A percentile compares a stretch with the other conserved stretches of the same genome.
Evolutionary conservation across 202 grass and related monocot species (phyloP).

Genomic region (Thinopyrum obtusiflorum): DNA sequence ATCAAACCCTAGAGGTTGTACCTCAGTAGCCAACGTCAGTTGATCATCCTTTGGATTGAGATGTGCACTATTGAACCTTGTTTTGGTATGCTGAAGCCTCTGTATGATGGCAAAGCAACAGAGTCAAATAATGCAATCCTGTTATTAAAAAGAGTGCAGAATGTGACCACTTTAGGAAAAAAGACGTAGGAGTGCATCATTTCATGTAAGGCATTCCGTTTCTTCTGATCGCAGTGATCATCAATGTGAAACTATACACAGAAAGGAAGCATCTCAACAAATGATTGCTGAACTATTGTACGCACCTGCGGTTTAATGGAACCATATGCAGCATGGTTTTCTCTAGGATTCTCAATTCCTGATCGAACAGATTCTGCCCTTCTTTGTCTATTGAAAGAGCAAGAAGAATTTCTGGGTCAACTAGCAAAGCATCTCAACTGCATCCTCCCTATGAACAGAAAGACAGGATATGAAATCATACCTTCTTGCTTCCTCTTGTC

Average conservation of each 20-base stretch:
- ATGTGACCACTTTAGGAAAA: not conserved
- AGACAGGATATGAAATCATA: slow-evolving; percentile 26
- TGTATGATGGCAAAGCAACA: not conserved
- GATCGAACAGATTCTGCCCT: slow-evolving; percentile 44
- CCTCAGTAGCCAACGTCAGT: slow-evolving; percentile 16
- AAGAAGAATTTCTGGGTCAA: not conserved
- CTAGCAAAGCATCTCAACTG: not conserved
- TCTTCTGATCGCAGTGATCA: not conserved
- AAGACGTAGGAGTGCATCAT: not conserved
- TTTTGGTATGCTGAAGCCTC: slow-evolving; percentile 34
- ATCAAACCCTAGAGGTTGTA: slow-evolving; percentile 36
- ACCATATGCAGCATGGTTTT: slow-evolving; percentile 16
- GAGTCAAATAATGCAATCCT: not conserved
- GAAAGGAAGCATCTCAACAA: not conserved
- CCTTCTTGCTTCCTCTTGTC: slow-evolving; percentile 53
- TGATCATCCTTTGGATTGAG: slow-evolving; percentile 35
- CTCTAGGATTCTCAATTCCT: slow-evolving; percentile 40
- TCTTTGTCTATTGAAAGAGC: slow-evolving; percentile 42
- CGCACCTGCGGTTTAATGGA: slow-evolving; percentile 41
- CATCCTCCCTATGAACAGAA: slow-evolving; percentile 1
- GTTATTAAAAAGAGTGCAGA: not conserved
- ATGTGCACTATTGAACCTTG: slow-evolving; percentile 29
- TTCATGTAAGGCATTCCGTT: not conserved
- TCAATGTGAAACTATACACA: not conserved
- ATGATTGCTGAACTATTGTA: not conserved